Percentiles rank a stretch among this genome's conserved stretches.
Evolutionary conservation across 2,329 filamentous ascomycete species (phyloP).

Genomic region (Karstenula rhodostoma): DNA sequence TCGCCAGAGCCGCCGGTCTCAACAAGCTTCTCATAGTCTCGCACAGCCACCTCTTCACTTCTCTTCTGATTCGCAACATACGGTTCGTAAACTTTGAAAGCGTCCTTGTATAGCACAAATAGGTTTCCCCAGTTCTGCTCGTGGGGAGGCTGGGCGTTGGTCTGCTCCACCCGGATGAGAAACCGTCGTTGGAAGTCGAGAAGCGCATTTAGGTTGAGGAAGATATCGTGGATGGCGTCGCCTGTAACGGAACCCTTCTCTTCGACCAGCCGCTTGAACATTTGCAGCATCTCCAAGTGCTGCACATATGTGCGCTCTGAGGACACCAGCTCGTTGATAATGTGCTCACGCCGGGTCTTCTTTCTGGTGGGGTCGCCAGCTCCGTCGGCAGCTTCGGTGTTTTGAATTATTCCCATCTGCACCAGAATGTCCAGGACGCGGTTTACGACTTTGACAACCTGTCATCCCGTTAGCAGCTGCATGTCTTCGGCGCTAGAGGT

Average conservation of each 20-base stretch:
- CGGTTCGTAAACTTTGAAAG: conserved; percentile 91
- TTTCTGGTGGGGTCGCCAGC: conserved; percentile 57
- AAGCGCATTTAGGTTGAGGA: conserved; percentile 93
- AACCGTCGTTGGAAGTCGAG: conserved; percentile 96
- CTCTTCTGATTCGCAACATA: conserved; percentile 97
- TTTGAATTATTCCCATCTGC: conserved; percentile 72
- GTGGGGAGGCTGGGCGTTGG: conserved; percentile 79
- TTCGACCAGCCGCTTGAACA: conserved; percentile 88
- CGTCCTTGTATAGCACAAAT: conserved; percentile 83
- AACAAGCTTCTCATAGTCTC: conserved; percentile 86
- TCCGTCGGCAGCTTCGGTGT: conserved; percentile 60
- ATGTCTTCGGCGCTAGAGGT: neutral
- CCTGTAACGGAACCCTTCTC: conserved; percentile 87
- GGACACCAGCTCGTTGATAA: conserved; percentile 89
- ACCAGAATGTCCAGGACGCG: conserved; percentile 88
- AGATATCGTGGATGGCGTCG: conserved; percentile 92
- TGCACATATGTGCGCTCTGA: conserved; percentile 98
- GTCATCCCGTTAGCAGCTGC: conserved; percentile 21
- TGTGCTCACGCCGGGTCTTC: conserved; percentile 81
- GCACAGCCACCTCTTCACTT: conserved; percentile 83
- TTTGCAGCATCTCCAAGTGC: conserved; percentile 91
- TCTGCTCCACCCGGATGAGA: conserved; percentile 93
- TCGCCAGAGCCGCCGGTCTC: conserved; percentile 70
- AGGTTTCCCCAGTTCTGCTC: conserved; percentile 95
- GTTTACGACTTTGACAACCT: conserved; percentile 92